Evolutionary conservation across 768 basidiomycete species (phyloP), one percentile per base, ranked within the genome.

Genomic region (Suillus fuscotomentosus): DNA sequence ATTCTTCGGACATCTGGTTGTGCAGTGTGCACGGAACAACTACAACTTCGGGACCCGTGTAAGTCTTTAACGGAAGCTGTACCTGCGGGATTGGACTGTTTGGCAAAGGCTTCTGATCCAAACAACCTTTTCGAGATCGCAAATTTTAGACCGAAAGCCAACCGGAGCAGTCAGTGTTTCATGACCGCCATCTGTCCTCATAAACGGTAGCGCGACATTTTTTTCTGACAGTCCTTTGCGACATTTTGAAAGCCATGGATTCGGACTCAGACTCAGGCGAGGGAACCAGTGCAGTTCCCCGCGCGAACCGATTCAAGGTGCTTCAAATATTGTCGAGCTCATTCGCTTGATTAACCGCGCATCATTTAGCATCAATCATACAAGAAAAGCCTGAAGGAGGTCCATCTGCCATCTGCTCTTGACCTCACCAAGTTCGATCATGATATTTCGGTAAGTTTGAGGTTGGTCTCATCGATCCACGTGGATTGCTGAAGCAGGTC

Each of bases 321-420:
- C 31, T 47, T 60, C 17, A 31, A 6, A 56, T 13, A 0, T 60
- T 38, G 24, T 2, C 31, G 45, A 66, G 27, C 63, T 56, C 15
- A 5, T n/a, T 27, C 22, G 9, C 3, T 10, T 61, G 8, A 47
- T 45, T 47, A 42, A 27, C 54, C 36, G 34, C 22, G 27, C 27
- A 17, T 50, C 43, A 41, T 38, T 11, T 70, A 93, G 91, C 84
- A 92, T 72, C 87, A 91, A 78, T 92, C 91, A 0, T 88, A 93
- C 70, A 82, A 86, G 63, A 79, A 85, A 69, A 79, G 82, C 0
- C 72, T 94, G 42, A 90, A 88, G 72, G 80, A 84, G 5, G 89
- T 93, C 2, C 92, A 93, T 71, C 76, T 90, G 0, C 88, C 89
- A 3, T 88, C 90, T 15, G 82, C 86, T 2, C 82, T 91, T 65